A percentile compares a stretch with the other conserved stretches of the same genome.
These are phyloP conservation scores for Raphidocelis subcapitata DNA, from an alignment of 139 green algal species.

Conservation along the genomic window DNA sequence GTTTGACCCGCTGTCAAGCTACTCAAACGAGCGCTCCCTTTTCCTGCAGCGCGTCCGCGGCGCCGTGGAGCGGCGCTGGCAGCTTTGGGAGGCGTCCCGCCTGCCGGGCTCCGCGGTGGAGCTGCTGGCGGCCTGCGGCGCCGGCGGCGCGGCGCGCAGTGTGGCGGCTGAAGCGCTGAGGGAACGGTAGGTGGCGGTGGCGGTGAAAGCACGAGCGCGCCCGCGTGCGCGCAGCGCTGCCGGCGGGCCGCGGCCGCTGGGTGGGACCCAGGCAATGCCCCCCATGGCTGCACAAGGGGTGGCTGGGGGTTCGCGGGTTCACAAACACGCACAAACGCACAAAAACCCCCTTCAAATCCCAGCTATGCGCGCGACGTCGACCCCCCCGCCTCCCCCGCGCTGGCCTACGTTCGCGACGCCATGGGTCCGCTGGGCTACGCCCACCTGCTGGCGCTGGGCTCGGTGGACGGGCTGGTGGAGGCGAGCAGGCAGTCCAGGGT, in stretches of 20 bases:
- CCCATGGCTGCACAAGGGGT: no score
- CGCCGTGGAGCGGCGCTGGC: conserved; percentile 48
- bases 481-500: conserved; percentile 57
- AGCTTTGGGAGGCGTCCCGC: conserved; percentile 48
- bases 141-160: background rate
- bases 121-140: background rate
- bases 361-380: conserved; percentile 44
- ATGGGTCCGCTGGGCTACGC: conserved; percentile 51
- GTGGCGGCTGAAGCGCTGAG: conserved; percentile 14
- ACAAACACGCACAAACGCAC: no score
- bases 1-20: conserved; percentile 58
- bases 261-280: no score
- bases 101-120: conserved; percentile 2
- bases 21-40: conserved; percentile 54
- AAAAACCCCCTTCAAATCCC: no score
- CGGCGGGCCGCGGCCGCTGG: no score
- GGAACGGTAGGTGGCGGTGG: no score
- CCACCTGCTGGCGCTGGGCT: conserved; percentile 31
- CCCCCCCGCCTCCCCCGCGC: conserved; percentile 26
- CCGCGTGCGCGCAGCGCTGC: no score
- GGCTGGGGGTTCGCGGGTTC: no score
- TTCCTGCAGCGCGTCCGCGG: conserved; percentile 38
- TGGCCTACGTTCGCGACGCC: conserved; percentile 36
- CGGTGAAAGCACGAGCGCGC: no score
- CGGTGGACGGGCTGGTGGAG: conserved; percentile 61